phyloP scores from a whole-genome alignment of 2,329 filamentous ascomycete species.

The Stromatinia cepivora region DNA sequence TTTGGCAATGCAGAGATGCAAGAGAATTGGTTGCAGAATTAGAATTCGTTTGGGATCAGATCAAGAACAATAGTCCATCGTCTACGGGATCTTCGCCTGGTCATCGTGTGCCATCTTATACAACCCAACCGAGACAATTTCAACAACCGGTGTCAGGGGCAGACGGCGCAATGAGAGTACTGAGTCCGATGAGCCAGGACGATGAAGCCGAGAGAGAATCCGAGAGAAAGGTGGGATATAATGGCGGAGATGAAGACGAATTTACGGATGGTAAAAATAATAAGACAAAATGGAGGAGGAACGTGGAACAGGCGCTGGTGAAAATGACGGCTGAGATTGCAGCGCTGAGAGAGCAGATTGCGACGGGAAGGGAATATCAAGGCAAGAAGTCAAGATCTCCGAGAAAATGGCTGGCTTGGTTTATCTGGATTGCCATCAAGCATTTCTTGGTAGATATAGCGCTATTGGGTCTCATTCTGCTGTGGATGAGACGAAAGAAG shows the following conservation, averaged over 20 bases:
- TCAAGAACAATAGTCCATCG: constrained; percentile 78
- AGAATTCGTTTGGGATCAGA: constrained; percentile 99
- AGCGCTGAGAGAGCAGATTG: constrained; percentile 86
- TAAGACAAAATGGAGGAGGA: constrained; percentile 69
- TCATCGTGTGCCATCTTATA: constrained; percentile 39
- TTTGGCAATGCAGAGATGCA: constrained; percentile 59
- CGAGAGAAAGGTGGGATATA: constrained; percentile 45
- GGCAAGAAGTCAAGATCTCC: constrained; percentile 64
- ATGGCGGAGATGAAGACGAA: constrained; percentile 49
- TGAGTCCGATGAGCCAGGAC: constrained; percentile 84
- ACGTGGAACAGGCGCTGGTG: constrained; percentile 82
- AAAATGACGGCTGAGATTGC: constrained; percentile 92
- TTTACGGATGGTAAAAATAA: constrained; percentile 45
- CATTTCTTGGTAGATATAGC: constrained; percentile 73
- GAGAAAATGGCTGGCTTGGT: constrained; percentile 69
- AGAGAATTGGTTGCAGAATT: constrained; percentile 86
- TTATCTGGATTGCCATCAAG: constrained; percentile 67
- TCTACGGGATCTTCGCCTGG: constrained; percentile 60
- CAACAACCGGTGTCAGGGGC: constrained; percentile 51
- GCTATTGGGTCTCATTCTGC: constrained; percentile 62
- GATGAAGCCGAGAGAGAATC: constrained; percentile 64
- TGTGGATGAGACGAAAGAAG: constrained; percentile 72
- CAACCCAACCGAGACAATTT: constrained; percentile 45
- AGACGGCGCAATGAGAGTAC: constrained; percentile 63
- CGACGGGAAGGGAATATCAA: constrained; percentile 70